These are phyloP conservation scores for Mycosphaerelloides madeirae DNA, from an alignment of 2,329 filamentous ascomycete genomes.

Conservation along the genomic window DNA sequence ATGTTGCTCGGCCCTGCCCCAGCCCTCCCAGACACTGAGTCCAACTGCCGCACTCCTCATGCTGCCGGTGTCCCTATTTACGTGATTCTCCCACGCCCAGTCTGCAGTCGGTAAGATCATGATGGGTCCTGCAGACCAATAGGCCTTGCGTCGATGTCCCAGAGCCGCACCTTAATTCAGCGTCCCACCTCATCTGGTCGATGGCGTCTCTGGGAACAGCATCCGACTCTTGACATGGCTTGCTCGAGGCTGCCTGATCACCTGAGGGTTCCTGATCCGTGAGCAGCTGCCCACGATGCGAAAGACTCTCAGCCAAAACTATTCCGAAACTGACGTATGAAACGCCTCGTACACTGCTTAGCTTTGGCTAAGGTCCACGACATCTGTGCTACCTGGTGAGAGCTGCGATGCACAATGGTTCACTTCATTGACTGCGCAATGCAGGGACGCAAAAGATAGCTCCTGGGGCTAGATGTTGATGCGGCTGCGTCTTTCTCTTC, in stretches of 20 bases:
- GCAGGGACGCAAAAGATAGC: conserved; percentile 5
- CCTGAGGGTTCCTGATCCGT: neutral
- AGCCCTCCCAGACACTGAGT: neutral
- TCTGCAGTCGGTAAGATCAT: no score
- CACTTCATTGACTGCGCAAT: neutral
- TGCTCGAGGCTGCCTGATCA: conserved; percentile 14
- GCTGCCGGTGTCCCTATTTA: no score
- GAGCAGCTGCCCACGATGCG: no score
- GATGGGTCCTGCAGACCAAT: conserved; percentile 7
- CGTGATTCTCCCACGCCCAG: no score
- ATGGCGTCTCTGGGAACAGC: neutral
- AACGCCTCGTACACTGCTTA: conserved; percentile 2
- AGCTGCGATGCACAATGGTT: no score
- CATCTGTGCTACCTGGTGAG: neutral
- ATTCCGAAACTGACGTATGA: conserved; percentile 13
- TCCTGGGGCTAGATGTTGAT: no score
- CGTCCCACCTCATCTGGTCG: conserved; percentile 1
- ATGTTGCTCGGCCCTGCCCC: no score
- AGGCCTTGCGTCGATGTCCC: conserved; percentile 2
- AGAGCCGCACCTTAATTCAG: conserved; percentile 21
- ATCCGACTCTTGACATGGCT: conserved; percentile 11
- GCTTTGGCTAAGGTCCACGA: neutral
- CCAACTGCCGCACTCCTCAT: conserved; percentile 8
- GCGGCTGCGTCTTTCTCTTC: no score
- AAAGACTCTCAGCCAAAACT: neutral